A percentile compares a stretch with the other conserved stretches of the same genome.
These are phyloP conservation scores for Monosporozyma siamensis DNA, from an alignment of 805 yeast species.

Conservation along the genomic window DNA sequence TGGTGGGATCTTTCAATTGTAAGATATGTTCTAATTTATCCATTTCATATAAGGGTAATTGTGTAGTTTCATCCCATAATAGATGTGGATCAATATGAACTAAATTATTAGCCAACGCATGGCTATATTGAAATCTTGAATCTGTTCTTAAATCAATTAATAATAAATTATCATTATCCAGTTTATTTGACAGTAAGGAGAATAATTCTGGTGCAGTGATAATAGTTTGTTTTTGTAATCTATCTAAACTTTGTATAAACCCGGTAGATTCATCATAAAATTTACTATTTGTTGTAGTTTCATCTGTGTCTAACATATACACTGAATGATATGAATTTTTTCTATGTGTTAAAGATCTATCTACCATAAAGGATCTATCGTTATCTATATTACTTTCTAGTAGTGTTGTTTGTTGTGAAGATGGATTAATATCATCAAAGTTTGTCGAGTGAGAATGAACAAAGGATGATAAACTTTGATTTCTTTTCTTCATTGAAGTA, in stretches of 20 bases:
- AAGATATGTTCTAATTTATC: conserved; percentile 24
- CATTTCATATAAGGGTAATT: conserved; percentile 29
- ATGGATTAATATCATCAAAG: background rate
- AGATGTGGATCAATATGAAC: conserved; percentile 34
- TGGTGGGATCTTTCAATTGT: conserved; percentile 7
- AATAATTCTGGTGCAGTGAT: conserved; percentile 35
- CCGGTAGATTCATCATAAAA: conserved; percentile 13
- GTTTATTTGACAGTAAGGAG: conserved; percentile 36
- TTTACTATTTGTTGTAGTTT: conserved; percentile 4
- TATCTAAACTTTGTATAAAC: conserved; percentile 18
- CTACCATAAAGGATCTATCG: conserved; percentile 3
- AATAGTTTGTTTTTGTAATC: conserved; percentile 43
- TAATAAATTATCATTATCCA: conserved; percentile 33
- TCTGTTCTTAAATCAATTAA: conserved; percentile 35
- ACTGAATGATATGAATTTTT: conserved; percentile 36
- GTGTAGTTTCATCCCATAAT: conserved; percentile 21
- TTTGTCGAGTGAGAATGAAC: background rate
- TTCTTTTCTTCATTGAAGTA: background rate
- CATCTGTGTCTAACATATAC: conserved; percentile 29
- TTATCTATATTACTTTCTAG: background rate
- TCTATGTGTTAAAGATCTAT: conserved; percentile 23
- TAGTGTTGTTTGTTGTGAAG: no score
- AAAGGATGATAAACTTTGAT: conserved; percentile 1
- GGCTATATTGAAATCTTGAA: conserved; percentile 27
- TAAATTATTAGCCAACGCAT: conserved; percentile 32